Evolutionary conservation across 176 grass and related monocot genomes (phyloP).

Genomic region (Carex scoparia): DNA sequence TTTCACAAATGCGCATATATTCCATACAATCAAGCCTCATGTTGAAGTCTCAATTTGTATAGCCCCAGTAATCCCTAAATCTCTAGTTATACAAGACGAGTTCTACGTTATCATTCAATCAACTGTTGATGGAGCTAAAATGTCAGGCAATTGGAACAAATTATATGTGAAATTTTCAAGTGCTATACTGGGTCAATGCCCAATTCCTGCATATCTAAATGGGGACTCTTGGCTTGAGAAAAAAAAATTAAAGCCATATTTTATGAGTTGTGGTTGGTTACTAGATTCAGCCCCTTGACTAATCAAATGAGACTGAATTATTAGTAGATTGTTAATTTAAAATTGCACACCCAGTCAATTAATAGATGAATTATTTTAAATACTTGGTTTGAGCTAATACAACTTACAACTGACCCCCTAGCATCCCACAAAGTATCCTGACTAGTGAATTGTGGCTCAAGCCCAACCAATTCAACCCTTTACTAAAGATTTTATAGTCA

Average conservation of each 20-base stretch:
- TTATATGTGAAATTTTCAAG: not conserved
- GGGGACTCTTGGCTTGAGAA: not conserved
- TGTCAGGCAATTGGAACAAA: not conserved
- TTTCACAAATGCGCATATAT: not conserved
- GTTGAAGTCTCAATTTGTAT: not conserved
- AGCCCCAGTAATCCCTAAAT: not conserved
- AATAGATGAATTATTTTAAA: not conserved
- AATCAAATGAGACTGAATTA: not conserved
- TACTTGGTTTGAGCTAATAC: not conserved
- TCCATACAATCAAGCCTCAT: not conserved
- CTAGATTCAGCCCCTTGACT: not conserved
- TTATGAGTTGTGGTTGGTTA: not conserved
- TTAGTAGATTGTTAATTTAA: not conserved
- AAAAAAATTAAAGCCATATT: not conserved
- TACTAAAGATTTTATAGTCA: slow-evolving; percentile 6
- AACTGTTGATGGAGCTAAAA: not conserved
- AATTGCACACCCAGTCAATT: not conserved
- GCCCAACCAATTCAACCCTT: not conserved
- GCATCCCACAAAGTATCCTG: slow-evolving; percentile 12
- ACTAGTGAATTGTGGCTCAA: slow-evolving; percentile 10
- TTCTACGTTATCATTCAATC: not conserved
- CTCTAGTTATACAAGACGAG: not conserved
- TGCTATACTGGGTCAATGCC: not conserved
- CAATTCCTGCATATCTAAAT: not conserved
- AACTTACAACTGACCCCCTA: slow-evolving; percentile 1